Evolutionary conservation across 768 basidiomycete genomes (phyloP), one percentile per base, ranked within the genome.

Genomic region (Baorangia bicolor): DNA sequence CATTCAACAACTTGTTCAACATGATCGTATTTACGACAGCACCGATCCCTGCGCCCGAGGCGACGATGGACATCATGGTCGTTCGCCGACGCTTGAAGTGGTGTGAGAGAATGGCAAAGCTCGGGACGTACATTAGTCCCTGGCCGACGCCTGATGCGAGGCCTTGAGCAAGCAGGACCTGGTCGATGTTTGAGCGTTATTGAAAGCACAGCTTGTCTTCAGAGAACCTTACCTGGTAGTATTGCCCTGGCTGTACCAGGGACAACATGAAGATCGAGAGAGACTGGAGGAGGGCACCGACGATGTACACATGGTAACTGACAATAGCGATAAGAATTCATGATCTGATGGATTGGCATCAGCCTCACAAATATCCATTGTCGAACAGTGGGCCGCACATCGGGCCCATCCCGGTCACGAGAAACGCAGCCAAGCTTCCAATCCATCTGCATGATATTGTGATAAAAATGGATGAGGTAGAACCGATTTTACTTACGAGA

Each of bases 1-100:
- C 76, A 50, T 77, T 78, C 50, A 49, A 56, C 33, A 50, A 56
- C 23, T 75, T 68, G 64, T 88, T 87, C 28, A 89, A 70, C 75
- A 87, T 79, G 58, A 86, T 82, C 1, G 85, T 82, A 51, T 85
- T 79, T 14, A 81, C 60, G 21, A 82, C 69, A 7, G 81, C 82
- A 9, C 87, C 86, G 3, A 84, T 64, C 3, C 81, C 76, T 33
- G 78, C 74, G 23, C 79, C 79, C 28, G 80, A 79, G 28, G 77
- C 35, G 6, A 73, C 73, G 40, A 83, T 62, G 10, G 80, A 78
- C 61, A 79, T 77, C 7, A 78, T 78, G 5, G 77, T 57, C 4
- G 77, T 65, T 25, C 79, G 70, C 14, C 71, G 67, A 44, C 65
- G 67, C 30, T 64, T 63, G 66, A 83, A 84, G 58, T 78, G 74